Base-by-base conservation (phyloP, 768 basidiomycete species). In the Tylopilus vinaceipallidus region DNA sequence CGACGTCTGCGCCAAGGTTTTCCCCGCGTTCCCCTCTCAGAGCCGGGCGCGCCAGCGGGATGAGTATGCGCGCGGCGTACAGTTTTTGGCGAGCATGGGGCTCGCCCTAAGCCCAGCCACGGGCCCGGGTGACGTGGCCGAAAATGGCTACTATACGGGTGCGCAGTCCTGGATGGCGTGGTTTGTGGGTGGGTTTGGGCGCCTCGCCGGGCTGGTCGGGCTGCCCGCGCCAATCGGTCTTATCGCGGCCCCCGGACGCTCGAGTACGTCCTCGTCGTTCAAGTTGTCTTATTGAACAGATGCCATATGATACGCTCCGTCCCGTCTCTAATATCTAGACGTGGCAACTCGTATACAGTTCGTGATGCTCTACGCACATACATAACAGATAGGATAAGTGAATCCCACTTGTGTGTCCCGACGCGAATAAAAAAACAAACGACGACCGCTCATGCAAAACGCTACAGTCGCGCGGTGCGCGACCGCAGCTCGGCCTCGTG, bases 11-110 rank as follows among this genome's bases (percentile, higher is more conserved):
- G 87, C 91, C 48, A 92, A 89, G 75, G 89, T 84, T 51, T 10
- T n/a, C 32, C 10, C 24, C 42, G 19, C 22, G n/a, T n/a, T 33
- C 16, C 24, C 19, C 19, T 4, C 3, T 14, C 35, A 95, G 95
- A 76, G 78, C 52, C 66, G 70, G 23, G 57, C 73, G 14, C 78
- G 84, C 58, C 79, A 83, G 57, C 67, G 72, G 45, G 60, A 70
- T 47, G 88, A 98, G 68, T 72, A 86, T 47, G 68, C 72, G 27
- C 64, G 69, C 4, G 82, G 84, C 0, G 74, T 86, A n/a, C 67
- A 64, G 36, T 95, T 91, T 72, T 76, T 97, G 34, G 75, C 74
- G 50, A 86, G 80, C 57, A 98, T 98, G 95, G 95, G 95, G 0
- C 75, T 97, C 32, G 75, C 76, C 35, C 74, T 83, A 62, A 82